phyloP scores from a whole-genome alignment of 2,329 filamentous ascomycete genomes.

The Phialemoniopsis sp. region DNA sequence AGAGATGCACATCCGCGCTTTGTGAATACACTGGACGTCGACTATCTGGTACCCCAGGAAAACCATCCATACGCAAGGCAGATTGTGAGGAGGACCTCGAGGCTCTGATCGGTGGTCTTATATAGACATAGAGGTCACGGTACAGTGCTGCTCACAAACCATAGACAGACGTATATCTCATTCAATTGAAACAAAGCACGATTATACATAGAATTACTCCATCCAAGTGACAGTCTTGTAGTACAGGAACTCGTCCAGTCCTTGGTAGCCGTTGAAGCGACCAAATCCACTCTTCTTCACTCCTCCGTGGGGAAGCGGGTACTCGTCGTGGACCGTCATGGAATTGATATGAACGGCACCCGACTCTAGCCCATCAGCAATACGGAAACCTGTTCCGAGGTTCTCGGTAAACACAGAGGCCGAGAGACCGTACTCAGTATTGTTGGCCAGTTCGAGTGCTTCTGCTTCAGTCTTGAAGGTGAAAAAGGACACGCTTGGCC shows the following conservation, averaged over 20 bases:
- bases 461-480: constrained; percentile 51
- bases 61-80: background rate
- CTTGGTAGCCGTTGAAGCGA: constrained; percentile 37
- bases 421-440: constrained; percentile 59
- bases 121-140: too few relatives aligned
- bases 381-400: constrained; percentile 37
- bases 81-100: background rate
- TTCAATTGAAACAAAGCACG: too few relatives aligned
- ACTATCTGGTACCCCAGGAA: constrained; percentile 9
- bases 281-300: constrained; percentile 44
- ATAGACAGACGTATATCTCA: too few relatives aligned
- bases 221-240: constrained; percentile 27
- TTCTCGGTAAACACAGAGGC: constrained; percentile 57
- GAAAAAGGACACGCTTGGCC: constrained; percentile 53
- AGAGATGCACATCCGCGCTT: constrained; percentile 11
- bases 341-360: constrained; percentile 50
- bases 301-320: constrained; percentile 40
- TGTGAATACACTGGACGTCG: constrained; percentile 16
- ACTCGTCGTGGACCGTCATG: constrained; percentile 46
- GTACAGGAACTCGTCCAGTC: constrained; percentile 40
- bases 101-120: too few relatives aligned
- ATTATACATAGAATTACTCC: background rate
- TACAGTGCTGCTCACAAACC: too few relatives aligned
- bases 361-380: constrained; percentile 44
- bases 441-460: constrained; percentile 56